A percentile compares a stretch with the other conserved stretches of the same genome.
Evolutionary conservation across 192 early-diverging fungal species (phyloP).

Genomic region (Podila epicladia): DNA sequence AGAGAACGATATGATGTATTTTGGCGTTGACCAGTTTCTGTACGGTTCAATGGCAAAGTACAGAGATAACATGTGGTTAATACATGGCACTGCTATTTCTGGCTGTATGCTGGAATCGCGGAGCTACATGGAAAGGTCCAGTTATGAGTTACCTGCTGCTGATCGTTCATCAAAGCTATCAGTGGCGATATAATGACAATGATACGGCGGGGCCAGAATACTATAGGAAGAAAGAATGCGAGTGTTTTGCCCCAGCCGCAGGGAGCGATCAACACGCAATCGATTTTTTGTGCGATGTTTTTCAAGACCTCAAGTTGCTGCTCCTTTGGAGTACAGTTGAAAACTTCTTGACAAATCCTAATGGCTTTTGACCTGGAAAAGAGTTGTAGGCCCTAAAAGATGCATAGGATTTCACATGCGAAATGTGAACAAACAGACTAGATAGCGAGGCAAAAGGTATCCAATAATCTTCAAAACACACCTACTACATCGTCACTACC

Average conservation of each 20-base stretch:
- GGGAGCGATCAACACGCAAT: constrained; percentile 27
- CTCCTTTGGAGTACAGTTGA: constrained; percentile 23
- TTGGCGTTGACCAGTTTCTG: constrained; percentile 14
- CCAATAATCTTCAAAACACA: neutral
- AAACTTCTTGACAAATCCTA: constrained; percentile 9
- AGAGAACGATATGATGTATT: constrained; percentile 16
- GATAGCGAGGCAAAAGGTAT: neutral
- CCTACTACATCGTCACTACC: neutral
- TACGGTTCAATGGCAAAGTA: constrained; percentile 1
- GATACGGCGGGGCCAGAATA: neutral
- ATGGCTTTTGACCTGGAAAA: constrained; percentile 21
- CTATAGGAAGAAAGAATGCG: constrained; percentile 26
- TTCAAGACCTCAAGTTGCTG: constrained; percentile 16
- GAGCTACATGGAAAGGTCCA: neutral
- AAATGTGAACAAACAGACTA: neutral
- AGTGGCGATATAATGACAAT: constrained; percentile 20
- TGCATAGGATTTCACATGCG: constrained; percentile 1
- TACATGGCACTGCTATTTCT: neutral
- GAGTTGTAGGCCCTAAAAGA: constrained; percentile 6
- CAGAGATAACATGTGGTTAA: constrained; percentile 1
- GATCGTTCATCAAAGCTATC: constrained; percentile 24
- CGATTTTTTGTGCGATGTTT: constrained; percentile 7
- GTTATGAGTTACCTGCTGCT: constrained; percentile 14
- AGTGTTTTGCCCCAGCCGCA: constrained; percentile 27
- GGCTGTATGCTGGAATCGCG: neutral